Conservation (phyloP, 345 rosid genomes). For the Microcos paniculata region DNA sequence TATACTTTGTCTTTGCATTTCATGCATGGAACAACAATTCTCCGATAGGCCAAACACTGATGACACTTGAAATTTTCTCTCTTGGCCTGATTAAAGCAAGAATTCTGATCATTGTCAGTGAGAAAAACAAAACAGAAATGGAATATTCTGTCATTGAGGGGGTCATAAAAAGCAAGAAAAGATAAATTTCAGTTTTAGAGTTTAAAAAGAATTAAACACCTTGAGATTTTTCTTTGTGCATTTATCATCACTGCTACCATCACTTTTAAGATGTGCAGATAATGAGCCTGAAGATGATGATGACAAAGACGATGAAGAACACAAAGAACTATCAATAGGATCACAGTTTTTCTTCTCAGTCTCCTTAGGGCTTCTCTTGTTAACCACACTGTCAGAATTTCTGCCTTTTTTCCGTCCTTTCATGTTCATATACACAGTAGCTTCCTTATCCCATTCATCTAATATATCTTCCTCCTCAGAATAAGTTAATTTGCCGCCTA, state of each 20-base stretch:
- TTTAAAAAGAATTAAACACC: conserved; percentile 19
- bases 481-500: conserved; percentile 6
- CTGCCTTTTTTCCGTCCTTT: conserved; percentile 19
- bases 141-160: not conserved
- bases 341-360: conserved; percentile 6
- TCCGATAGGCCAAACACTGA: conserved; percentile 73
- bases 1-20: conserved; percentile 45
- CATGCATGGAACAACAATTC: conserved; percentile 50
- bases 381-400: not conserved
- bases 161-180: not conserved
- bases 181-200: not conserved
- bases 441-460: conserved; percentile 31
- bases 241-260: conserved; percentile 19
- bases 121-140: not conserved
- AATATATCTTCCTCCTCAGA: conserved; percentile 9
- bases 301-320: conserved; percentile 20
- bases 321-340: conserved; percentile 12
- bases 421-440: conserved; percentile 21
- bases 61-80: conserved; percentile 47
- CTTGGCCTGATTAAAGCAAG: conserved; percentile 35
- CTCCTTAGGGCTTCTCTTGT: conserved; percentile 8
- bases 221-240: conserved; percentile 18
- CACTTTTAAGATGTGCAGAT: conserved; percentile 23
- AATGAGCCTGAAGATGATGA: conserved; percentile 24
- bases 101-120: conserved; percentile 3